Conservation (phyloP, 2,329 filamentous ascomycete species). For the Xylariales sp. region DNA sequence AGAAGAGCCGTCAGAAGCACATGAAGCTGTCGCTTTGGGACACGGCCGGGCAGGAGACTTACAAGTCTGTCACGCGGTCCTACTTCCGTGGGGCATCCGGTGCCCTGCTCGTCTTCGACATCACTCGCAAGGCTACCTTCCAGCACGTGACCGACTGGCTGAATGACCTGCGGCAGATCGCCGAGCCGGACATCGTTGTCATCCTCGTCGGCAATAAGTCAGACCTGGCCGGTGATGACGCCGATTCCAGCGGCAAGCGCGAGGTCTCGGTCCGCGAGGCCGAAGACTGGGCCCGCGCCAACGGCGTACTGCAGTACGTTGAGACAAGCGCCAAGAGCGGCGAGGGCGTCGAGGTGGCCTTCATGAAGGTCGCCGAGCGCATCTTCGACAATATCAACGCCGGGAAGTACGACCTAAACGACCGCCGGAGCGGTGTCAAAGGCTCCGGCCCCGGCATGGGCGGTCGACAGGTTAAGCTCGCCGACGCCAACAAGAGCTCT, state of each 20-base stretch:
- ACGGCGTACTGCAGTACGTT: constrained; percentile 88
- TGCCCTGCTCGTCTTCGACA: constrained; percentile 87
- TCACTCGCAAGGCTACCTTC: constrained; percentile 81
- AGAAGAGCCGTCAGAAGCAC: constrained; percentile 55
- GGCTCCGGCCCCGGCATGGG: constrained; percentile 49
- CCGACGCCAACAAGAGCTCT: constrained; percentile 31
- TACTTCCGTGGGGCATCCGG: constrained; percentile 80
- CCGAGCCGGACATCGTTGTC: constrained; percentile 91
- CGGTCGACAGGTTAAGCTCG: constrained; percentile 41
- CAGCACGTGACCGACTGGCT: constrained; percentile 89
- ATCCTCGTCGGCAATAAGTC: constrained; percentile 94
- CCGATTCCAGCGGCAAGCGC: constrained; percentile 45
- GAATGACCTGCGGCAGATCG: constrained; percentile 88
- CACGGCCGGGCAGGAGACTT: constrained; percentile 94
- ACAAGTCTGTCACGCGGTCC: constrained; percentile 90
- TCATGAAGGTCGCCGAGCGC: constrained; percentile 87
- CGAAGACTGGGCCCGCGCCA: constrained; percentile 79
- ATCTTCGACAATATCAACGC: constrained; percentile 97
- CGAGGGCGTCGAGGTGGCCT: constrained; percentile 88
- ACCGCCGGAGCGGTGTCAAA: constrained; percentile 88
- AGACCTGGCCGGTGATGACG: constrained; percentile 59
- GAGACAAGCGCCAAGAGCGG: constrained; percentile 96
- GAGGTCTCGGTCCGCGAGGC: constrained; percentile 82
- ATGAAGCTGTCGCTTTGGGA: constrained; percentile 97
- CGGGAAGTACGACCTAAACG: constrained; percentile 90